phyloP scores from a whole-genome alignment of 495 filamentous ascomycete genomes.

The Glonium stellatum region DNA sequence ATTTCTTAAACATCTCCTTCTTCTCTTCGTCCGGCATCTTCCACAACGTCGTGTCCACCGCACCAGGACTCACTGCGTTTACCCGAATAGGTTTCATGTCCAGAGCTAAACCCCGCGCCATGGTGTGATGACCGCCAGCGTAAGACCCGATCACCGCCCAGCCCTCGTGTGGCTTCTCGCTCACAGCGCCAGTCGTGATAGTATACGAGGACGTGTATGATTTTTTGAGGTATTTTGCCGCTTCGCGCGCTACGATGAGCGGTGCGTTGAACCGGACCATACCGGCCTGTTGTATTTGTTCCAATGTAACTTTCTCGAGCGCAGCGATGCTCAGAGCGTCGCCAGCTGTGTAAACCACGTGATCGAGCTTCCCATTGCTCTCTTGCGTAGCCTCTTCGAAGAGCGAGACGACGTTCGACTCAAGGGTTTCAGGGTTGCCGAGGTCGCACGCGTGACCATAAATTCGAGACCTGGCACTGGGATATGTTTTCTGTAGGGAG shows the following conservation, averaged over 20 bases:
- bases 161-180: constrained; percentile 23
- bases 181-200: constrained; percentile 33
- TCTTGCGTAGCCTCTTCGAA: constrained; percentile 23
- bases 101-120: constrained; percentile 30
- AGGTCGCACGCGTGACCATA: constrained; percentile 28
- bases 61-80: constrained; percentile 33
- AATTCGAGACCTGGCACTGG: constrained; percentile 21
- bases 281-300: constrained; percentile 27
- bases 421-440: constrained; percentile 25
- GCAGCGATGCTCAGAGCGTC: constrained; percentile 25
- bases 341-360: constrained; percentile 36
- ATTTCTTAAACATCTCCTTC: constrained; percentile 16
- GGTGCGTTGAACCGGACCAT: constrained; percentile 35
- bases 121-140: constrained; percentile 28
- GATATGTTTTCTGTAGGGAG: constrained; percentile 28
- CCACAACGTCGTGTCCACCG: constrained; percentile 35
- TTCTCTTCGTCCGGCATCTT: constrained; percentile 13
- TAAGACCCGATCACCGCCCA: constrained; percentile 24
- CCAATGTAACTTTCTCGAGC: constrained; percentile 13
- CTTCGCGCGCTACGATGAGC: constrained; percentile 29
- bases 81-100: constrained; percentile 35
- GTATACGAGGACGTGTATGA: constrained; percentile 25
- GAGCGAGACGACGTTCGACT: constrained; percentile 26
- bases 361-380: constrained; percentile 26
- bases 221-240: constrained; percentile 17